Conservation (phyloP, 2,329 filamentous ascomycete species). For the Venturia oleaginea region DNA sequence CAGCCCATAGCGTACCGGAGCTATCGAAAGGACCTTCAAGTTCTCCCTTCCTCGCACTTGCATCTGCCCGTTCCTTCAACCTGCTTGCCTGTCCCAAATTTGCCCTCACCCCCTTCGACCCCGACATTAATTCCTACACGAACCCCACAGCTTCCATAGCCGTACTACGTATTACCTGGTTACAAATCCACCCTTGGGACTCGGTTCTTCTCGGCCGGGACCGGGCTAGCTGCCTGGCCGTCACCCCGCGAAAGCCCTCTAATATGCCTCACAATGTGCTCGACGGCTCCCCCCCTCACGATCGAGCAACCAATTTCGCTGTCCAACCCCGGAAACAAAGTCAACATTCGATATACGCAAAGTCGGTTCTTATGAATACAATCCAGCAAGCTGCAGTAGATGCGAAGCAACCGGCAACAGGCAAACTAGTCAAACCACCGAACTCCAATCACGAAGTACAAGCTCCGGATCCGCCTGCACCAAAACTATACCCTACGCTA, state of each 20-base stretch:
- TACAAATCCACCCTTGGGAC: background rate
- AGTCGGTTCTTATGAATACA: constrained; percentile 41
- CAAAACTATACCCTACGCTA: background rate
- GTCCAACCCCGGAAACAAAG: constrained; percentile 20
- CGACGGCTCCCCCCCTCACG: background rate
- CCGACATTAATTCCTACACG: background rate
- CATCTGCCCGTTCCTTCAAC: too few relatives aligned
- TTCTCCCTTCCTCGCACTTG: background rate
- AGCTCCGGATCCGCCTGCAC: background rate
- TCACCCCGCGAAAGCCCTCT: background rate
- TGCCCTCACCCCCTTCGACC: background rate
- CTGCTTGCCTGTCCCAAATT: too few relatives aligned
- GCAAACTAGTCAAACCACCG: background rate
- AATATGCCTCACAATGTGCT: constrained; percentile 11
- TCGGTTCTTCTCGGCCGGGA: background rate
- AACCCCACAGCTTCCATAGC: background rate
- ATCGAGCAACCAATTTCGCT: background rate
- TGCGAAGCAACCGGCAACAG: constrained; percentile 15
- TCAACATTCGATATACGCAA: constrained; percentile 42
- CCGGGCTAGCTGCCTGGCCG: background rate
- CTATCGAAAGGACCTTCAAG: background rate
- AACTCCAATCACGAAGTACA: background rate
- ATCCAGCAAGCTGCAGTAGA: constrained; percentile 17
- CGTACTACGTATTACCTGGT: background rate
- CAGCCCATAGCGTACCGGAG: background rate